Evolutionary conservation across 108 stramenopile species (phyloP).

Genomic region (Cylindrotheca fusiformis): DNA sequence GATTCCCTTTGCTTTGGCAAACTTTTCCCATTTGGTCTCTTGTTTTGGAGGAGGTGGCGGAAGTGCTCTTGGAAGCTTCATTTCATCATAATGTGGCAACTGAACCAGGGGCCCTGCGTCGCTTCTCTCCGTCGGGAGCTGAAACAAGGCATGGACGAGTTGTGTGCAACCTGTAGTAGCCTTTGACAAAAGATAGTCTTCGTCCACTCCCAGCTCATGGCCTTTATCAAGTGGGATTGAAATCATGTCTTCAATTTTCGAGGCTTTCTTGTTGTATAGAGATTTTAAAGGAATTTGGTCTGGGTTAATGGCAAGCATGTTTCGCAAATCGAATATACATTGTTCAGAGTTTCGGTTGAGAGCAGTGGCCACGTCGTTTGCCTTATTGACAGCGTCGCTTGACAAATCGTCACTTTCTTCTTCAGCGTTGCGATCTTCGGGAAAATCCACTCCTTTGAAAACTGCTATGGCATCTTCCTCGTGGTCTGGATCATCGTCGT

Average conservation of each 20-base stretch:
- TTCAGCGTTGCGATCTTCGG: conserved; percentile 25
- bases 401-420: conserved; percentile 12
- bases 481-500: conserved; percentile 22
- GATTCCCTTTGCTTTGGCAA: conserved; percentile 82
- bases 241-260: conserved; percentile 17
- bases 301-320: conserved; percentile 71
- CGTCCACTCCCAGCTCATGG: conserved; percentile 36
- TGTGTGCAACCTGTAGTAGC: conserved; percentile 74
- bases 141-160: conserved; percentile 72
- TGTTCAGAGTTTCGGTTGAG: conserved; percentile 38
- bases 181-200: conserved; percentile 64
- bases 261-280: conserved; percentile 42
- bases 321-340: conserved; percentile 75
- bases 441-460: conserved; percentile 23
- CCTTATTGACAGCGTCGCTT: conserved; percentile 20
- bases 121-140: conserved; percentile 65
- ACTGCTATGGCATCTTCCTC: conserved; percentile 18
- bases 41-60: conserved; percentile 85
- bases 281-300: conserved; percentile 56
- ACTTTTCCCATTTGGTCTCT: conserved; percentile 90
- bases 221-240: conserved; percentile 32
- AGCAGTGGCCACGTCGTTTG: not conserved
- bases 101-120: conserved; percentile 71
- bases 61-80: conserved; percentile 62
- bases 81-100: conserved; percentile 57